Conservation (phyloP, 2,329 filamentous ascomycete genomes). For the Fusarium setosum region DNA sequence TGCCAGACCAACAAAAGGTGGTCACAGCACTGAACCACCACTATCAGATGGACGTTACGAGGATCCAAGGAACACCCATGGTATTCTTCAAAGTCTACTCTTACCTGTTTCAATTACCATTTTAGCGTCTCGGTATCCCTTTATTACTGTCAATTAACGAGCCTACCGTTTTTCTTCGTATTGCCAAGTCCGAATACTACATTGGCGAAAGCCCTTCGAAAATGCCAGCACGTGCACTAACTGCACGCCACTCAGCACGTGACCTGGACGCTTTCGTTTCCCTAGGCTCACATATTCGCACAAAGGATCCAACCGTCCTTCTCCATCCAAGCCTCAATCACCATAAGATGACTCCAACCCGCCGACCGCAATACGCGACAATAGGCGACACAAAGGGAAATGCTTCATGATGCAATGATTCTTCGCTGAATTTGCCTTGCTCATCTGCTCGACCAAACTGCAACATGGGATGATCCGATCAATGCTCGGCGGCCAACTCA, state of each 20-base stretch:
- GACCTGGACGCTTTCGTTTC: constrained; percentile 27
- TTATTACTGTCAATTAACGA: too few relatives aligned
- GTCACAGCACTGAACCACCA: too few relatives aligned
- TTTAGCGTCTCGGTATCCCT: too few relatives aligned
- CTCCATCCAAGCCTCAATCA: constrained; percentile 36
- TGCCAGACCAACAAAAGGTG: too few relatives aligned
- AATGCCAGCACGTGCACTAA: constrained; percentile 15
- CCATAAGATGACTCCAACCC: constrained; percentile 24
- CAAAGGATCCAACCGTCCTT: constrained; percentile 36
- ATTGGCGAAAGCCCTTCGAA: neutral
- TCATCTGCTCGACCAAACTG: constrained; percentile 6
- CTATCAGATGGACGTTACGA: too few relatives aligned
- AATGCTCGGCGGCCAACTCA: constrained; percentile 5
- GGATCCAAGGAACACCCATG: too few relatives aligned
- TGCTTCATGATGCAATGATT: constrained; percentile 3
- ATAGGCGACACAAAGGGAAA: neutral
- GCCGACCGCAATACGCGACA: constrained; percentile 12
- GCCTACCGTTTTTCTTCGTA: too few relatives aligned
- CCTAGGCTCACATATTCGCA: constrained; percentile 29
- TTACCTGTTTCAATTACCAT: too few relatives aligned
- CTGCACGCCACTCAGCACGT: constrained; percentile 23
- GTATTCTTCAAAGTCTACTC: too few relatives aligned
- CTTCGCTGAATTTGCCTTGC: neutral
- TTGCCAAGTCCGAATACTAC: too few relatives aligned
- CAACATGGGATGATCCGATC: constrained; percentile 13